Percentiles rank a stretch among this genome's conserved stretches.
phyloP scores from a whole-genome alignment of 2,329 filamentous ascomycete species.

The Hypoxylon rubiginosum region DNA sequence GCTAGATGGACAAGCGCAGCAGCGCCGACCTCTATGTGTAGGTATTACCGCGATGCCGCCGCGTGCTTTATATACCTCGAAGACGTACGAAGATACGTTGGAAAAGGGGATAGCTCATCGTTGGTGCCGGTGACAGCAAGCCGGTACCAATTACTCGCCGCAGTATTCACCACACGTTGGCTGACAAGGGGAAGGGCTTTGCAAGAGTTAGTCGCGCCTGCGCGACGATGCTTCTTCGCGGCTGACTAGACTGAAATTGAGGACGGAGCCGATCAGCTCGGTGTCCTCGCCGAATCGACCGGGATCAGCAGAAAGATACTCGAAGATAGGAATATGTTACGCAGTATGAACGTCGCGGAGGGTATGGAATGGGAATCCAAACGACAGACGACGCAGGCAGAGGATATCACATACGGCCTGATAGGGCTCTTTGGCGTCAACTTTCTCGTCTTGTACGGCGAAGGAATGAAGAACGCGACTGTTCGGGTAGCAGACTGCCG shows the following conservation, averaged over 20 bases:
- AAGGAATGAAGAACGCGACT: constrained; percentile 24
- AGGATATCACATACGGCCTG: constrained; percentile 34
- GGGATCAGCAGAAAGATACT: constrained; percentile 12
- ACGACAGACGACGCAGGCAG: constrained; percentile 21
- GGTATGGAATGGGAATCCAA: constrained; percentile 32
- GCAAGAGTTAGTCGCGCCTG: constrained; percentile 16
- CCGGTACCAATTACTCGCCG: constrained; percentile 15
- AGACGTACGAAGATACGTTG: constrained; percentile 19
- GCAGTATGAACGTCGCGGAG: constrained; percentile 16
- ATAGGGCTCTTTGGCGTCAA: constrained; percentile 30
- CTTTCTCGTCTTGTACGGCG: constrained; percentile 33
- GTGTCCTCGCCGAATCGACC: constrained; percentile 7
- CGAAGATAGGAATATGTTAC: constrained; percentile 14
- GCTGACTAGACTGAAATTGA: constrained; percentile 33
- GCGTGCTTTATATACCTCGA: constrained; percentile 36
- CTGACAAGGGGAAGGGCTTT: constrained; percentile 22
- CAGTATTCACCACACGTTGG: constrained; percentile 19
- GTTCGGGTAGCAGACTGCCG: constrained; percentile 20
- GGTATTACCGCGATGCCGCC: constrained; percentile 30
- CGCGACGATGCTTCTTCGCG: constrained; percentile 14
- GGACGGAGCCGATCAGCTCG: constrained; percentile 20
- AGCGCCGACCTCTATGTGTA: constrained; percentile 34
- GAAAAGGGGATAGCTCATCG: not conserved
- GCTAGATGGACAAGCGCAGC: constrained; percentile 38
- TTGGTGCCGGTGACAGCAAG: not conserved